Evolutionary conservation across 1,284 basidiomycete genomes (phyloP).

Genomic region (Puccinia sorghi): DNA sequence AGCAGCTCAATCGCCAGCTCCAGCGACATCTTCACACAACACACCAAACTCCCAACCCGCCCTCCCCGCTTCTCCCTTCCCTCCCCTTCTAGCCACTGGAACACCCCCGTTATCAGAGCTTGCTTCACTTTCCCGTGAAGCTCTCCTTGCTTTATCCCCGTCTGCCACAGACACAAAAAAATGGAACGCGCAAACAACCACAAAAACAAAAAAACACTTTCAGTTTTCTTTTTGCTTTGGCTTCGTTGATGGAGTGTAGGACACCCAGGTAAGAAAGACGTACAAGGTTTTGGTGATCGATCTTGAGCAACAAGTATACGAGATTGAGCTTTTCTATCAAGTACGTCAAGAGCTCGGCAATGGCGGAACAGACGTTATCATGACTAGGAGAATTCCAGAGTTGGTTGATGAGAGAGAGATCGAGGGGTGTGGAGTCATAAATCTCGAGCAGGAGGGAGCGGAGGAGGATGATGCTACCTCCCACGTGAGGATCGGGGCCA

Average conservation of each 20-base stretch:
- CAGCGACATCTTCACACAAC: neutral
- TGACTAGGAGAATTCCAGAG: neutral
- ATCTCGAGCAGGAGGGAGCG: neutral
- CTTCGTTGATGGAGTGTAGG: too few relatives aligned
- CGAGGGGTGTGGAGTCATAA: neutral
- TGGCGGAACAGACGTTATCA: neutral
- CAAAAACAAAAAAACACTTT: neutral
- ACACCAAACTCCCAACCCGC: neutral
- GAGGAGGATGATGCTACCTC: neutral
- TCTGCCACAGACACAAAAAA: neutral
- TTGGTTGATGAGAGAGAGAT: neutral
- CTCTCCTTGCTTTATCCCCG: neutral
- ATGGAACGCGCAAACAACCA: neutral
- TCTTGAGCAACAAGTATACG: slow-evolving; percentile 1
- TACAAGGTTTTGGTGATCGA: slow-evolving; percentile 1
- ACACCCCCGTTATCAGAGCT: neutral
- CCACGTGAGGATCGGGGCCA: neutral
- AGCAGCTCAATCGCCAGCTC: too few relatives aligned
- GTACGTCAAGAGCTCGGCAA: neutral
- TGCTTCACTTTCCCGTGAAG: neutral
- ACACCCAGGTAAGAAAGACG: too few relatives aligned
- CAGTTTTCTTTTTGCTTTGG: too few relatives aligned
- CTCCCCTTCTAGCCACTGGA: neutral
- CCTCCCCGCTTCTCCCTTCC: too few relatives aligned
- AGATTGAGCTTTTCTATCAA: slow-evolving; percentile 4